Percentiles rank a stretch among this genome's conserved stretches.
Evolutionary conservation across 768 basidiomycete genomes (phyloP).

Genomic region (Tylopilus sp.): DNA sequence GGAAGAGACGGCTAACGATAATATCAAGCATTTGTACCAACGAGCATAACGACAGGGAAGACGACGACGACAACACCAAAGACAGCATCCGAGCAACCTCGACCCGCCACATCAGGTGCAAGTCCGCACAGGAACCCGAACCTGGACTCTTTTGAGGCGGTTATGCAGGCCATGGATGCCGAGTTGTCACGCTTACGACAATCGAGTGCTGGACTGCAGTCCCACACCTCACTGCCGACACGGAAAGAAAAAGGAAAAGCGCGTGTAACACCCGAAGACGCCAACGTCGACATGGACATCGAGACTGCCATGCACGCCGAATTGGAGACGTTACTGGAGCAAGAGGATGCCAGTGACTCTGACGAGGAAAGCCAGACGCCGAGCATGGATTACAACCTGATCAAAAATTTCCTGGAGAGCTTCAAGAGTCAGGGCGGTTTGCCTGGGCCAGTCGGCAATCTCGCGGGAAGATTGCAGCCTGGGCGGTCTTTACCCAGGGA

Average conservation of each 20-base stretch:
- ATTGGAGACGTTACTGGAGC: slow-evolving; percentile 59
- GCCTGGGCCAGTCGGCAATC: slow-evolving; percentile 87
- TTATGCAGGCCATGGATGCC: slow-evolving; percentile 94
- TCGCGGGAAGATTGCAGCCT: slow-evolving; percentile 80
- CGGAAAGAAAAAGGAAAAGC: slow-evolving; percentile 40
- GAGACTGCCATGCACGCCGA: slow-evolving; percentile 91
- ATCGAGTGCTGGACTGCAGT: slow-evolving; percentile 10
- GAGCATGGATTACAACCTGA: slow-evolving; percentile 82
- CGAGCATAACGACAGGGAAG: slow-evolving; percentile 12
- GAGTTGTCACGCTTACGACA: slow-evolving; percentile 58
- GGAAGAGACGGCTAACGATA: slow-evolving; percentile 6
- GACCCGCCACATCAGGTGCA: slow-evolving; percentile 32
- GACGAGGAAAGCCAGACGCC: slow-evolving; percentile 49
- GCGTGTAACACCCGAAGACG: slow-evolving; percentile 31
- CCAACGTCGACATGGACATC: slow-evolving; percentile 59
- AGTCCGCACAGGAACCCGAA: slow-evolving; percentile 56
- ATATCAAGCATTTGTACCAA: slow-evolving; percentile 58
- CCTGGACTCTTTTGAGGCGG: slow-evolving; percentile 89
- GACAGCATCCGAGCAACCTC: slow-evolving; percentile 9
- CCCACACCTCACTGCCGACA: slow-evolving; percentile 25
- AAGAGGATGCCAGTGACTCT: slow-evolving; percentile 41
- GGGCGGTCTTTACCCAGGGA: slow-evolving; percentile 77
- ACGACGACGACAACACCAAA: slow-evolving; percentile 1
- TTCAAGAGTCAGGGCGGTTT: slow-evolving; percentile 89
- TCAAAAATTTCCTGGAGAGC: slow-evolving; percentile 96